Evolutionary conservation across 768 basidiomycete genomes (phyloP).

Genomic region (Tulasnella sp.): DNA sequence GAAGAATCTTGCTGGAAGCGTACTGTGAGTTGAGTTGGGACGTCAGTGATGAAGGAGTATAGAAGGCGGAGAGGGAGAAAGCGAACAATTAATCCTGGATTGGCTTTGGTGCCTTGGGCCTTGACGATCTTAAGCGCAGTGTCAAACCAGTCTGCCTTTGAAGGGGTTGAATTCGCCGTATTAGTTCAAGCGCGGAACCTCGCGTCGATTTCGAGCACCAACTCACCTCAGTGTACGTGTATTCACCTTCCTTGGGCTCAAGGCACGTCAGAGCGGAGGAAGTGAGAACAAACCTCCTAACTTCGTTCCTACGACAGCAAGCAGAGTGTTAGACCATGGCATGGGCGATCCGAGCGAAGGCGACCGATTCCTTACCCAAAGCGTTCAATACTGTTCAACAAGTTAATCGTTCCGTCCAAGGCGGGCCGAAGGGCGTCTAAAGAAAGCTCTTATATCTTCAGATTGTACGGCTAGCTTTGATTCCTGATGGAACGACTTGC

Average conservation of each 20-base stretch:
- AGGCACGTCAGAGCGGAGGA: background rate
- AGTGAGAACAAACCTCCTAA: background rate
- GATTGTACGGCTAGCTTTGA: no score
- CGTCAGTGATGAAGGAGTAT: no score
- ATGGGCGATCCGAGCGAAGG: no score
- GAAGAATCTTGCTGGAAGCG: no score
- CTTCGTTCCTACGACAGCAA: background rate
- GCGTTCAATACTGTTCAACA: slow-evolving; percentile 43
- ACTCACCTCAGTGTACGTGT: slow-evolving; percentile 15
- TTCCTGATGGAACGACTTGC: background rate
- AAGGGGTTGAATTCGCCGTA: no score
- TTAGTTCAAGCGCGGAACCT: no score
- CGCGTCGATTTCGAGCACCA: no score
- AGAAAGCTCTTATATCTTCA: background rate
- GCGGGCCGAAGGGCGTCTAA: slow-evolving; percentile 50
- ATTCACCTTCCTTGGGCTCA: background rate
- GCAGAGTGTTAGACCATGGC: no score
- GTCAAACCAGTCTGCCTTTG: slow-evolving; percentile 15
- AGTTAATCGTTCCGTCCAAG: slow-evolving; percentile 49
- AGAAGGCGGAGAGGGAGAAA: no score
- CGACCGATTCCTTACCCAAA: slow-evolving; percentile 39
- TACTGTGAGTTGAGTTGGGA: no score
- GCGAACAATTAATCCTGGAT: background rate
- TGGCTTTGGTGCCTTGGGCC: background rate
- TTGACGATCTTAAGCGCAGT: slow-evolving; percentile 8